These are phyloP conservation scores for Globisporangium uncinulatum DNA, from an alignment of 352 stramenopile genomes.

Conservation along the genomic window DNA sequence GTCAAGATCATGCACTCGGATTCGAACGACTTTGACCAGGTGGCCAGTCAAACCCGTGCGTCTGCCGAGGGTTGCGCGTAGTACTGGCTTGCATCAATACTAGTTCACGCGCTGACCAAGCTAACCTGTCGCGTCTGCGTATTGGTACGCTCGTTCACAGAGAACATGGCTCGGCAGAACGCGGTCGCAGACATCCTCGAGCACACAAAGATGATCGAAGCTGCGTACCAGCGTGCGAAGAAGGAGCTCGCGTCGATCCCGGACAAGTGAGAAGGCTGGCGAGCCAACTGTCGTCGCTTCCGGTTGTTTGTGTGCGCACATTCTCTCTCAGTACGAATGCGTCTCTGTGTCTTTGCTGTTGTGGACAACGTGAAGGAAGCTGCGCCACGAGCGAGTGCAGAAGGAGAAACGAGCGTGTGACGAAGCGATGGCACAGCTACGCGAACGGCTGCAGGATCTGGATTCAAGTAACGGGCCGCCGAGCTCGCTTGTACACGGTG, in stretches of 20 bases:
- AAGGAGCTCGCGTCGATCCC: slow-evolving; percentile 35
- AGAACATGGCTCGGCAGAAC: slow-evolving; percentile 28
- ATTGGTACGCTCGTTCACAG: slow-evolving; percentile 10
- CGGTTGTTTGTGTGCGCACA: neutral
- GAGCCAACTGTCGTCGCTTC: neutral
- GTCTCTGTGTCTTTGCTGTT: neutral
- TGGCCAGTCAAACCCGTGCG: slow-evolving; percentile 32
- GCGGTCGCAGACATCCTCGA: slow-evolving; percentile 25
- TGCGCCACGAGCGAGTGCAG: slow-evolving; percentile 41
- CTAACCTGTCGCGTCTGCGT: neutral
- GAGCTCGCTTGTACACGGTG: neutral
- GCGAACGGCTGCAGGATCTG: slow-evolving; percentile 21
- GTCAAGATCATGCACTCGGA: slow-evolving; percentile 50
- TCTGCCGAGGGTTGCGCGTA: neutral
- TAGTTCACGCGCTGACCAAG: neutral
- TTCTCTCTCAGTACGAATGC: too few relatives aligned
- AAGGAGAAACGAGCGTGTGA: slow-evolving; percentile 28
- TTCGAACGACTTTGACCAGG: slow-evolving; percentile 22
- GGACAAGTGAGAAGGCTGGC: slow-evolving; percentile 34
- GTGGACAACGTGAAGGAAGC: slow-evolving; percentile 20
- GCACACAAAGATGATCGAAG: slow-evolving; percentile 29
- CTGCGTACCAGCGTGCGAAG: slow-evolving; percentile 35
- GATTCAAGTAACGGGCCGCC: slow-evolving; percentile 13
- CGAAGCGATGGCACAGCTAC: slow-evolving; percentile 16
- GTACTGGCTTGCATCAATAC: neutral